Percentiles rank a stretch among this genome's conserved stretches.
Conservation (phyloP, 2,329 filamentous ascomycete genomes). For the Arthroderma sp. region DNA sequence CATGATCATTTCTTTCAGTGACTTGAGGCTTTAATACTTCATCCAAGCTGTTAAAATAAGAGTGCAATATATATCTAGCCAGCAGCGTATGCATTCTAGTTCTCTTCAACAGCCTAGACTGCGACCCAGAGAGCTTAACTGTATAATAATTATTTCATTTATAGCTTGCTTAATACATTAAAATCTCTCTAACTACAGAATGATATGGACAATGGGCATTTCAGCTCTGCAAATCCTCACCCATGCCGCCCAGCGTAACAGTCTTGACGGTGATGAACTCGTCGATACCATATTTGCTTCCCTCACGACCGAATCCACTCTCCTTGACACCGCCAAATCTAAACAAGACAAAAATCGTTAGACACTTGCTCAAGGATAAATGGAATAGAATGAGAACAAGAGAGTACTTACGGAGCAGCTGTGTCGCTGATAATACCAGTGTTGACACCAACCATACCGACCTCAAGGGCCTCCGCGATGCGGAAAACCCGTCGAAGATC, state of each 20-base stretch:
- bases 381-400: background rate
- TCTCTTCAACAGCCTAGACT: too few relatives aligned
- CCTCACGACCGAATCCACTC: constrained; percentile 68
- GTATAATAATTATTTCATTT: too few relatives aligned
- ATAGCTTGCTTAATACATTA: too few relatives aligned
- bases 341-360: constrained; percentile 1
- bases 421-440: constrained; percentile 50
- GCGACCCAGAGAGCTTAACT: too few relatives aligned
- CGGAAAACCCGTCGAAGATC: constrained; percentile 47
- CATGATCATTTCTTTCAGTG: too few relatives aligned
- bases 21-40: too few relatives aligned
- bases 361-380: background rate
- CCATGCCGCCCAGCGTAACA: constrained; percentile 51
- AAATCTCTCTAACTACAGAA: background rate
- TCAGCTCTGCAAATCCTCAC: constrained; percentile 40
- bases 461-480: constrained; percentile 44
- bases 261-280: constrained; percentile 67
- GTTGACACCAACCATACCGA: constrained; percentile 50
- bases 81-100: too few relatives aligned
- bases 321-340: constrained; percentile 74
- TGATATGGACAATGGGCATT: background rate
- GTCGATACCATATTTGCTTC: constrained; percentile 60
- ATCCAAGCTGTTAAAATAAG: too few relatives aligned
- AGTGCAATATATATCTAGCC: too few relatives aligned
- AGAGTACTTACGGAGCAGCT: constrained; percentile 32